Evolutionary conservation across 257 asterid species (phyloP).

Genomic region (Solanum chaucha): DNA sequence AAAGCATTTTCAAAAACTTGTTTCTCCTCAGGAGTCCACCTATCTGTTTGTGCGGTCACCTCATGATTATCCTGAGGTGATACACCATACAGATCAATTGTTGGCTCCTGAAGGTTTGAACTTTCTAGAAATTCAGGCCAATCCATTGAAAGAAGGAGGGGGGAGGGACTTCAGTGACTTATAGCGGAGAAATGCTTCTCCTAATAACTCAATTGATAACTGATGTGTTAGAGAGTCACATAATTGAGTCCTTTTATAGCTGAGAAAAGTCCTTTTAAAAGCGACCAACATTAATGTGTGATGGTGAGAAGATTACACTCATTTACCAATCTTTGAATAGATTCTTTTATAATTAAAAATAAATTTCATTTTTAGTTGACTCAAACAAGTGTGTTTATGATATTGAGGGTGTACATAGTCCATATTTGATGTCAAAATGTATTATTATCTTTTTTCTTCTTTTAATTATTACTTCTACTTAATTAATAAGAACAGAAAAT

Average conservation of each 20-base stretch:
- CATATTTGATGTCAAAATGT: background rate
- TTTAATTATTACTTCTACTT: background rate
- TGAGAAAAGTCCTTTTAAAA: too few relatives aligned
- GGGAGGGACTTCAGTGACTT: background rate
- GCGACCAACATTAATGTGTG: background rate
- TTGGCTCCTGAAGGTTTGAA: background rate
- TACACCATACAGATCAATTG: background rate
- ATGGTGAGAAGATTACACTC: background rate
- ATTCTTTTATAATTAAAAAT: background rate
- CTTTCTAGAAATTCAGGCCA: background rate
- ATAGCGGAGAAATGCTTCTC: background rate
- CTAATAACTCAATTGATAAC: background rate
- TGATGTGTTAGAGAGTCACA: background rate
- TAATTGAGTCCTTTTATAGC: background rate
- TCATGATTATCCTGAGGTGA: background rate
- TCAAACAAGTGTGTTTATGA: background rate
- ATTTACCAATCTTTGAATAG: background rate
- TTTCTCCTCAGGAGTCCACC: background rate
- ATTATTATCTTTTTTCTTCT: background rate
- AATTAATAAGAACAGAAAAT: background rate
- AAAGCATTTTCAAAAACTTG: background rate
- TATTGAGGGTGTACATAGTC: background rate
- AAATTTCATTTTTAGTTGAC: background rate
- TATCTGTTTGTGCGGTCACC: background rate
- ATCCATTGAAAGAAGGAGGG: background rate